These are phyloP conservation scores for Scortechinia acanthostroma DNA, from an alignment of 2,329 filamentous ascomycete species.

Conservation along the genomic window DNA sequence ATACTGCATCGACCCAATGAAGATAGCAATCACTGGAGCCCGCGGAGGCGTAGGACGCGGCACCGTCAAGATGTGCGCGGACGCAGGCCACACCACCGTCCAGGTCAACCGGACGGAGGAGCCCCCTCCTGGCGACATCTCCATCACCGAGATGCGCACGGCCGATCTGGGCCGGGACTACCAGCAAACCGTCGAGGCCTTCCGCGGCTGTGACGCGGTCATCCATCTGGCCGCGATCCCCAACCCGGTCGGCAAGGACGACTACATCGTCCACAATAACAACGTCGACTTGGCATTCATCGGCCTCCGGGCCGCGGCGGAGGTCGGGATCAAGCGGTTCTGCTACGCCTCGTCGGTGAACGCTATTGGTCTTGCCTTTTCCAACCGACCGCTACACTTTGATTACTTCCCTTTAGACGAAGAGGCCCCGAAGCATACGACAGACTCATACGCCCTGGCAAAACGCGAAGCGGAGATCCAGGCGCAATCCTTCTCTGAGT, in stretches of 20 bases:
- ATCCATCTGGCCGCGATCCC: constrained; percentile 27
- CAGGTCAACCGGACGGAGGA: constrained; percentile 21
- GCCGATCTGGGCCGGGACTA: constrained; percentile 21
- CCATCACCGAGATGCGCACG: constrained; percentile 20
- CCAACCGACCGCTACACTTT: constrained; percentile 21
- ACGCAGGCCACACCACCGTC: constrained; percentile 19
- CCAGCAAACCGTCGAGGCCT: constrained; percentile 16
- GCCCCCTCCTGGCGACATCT: constrained; percentile 14
- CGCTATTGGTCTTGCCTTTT: constrained; percentile 24
- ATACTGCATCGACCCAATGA: constrained; percentile 15
- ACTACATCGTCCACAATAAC: constrained; percentile 21
- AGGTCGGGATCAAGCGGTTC: constrained; percentile 20
- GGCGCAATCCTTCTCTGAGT: constrained; percentile 19
- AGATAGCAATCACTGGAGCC: constrained; percentile 28
- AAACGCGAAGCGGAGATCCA: constrained; percentile 23
- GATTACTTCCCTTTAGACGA: constrained; percentile 27
- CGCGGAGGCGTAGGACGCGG: constrained; percentile 19
- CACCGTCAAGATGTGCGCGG: constrained; percentile 17
- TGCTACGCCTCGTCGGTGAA: constrained; percentile 26
- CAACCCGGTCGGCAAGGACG: constrained; percentile 18
- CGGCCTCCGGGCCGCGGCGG: constrained; percentile 23
- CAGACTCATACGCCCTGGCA: constrained; percentile 23
- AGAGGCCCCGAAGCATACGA: constrained; percentile 18
- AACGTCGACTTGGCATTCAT: constrained; percentile 27
- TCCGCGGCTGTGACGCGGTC: constrained; percentile 23